Evolutionary conservation across 306 rosid species (phyloP), one percentile per base, ranked within the genome.

Genomic region (Cyclanthera cordifolia): DNA sequence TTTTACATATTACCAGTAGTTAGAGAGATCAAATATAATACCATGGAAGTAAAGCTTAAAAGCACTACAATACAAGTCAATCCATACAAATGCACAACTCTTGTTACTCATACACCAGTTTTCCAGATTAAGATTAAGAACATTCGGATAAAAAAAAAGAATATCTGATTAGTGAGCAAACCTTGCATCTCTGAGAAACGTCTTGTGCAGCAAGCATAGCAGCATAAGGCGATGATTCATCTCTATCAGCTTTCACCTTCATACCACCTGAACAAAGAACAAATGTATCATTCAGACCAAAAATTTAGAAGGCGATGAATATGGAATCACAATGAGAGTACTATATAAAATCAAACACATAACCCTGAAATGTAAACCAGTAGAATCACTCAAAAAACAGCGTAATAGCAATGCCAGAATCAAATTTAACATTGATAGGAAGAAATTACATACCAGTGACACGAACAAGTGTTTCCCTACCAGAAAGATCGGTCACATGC

Each of bases 181-280:
- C 95, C 95, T 88, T 91, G 92, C 95, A 87, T 61, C 95, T 79
- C 15, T 83, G 73, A 67, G 96, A 80, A 75, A 91, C 96, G 79
- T 91, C 97, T 27, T 87, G 97, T 0, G 97, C 96, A 1, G 96
- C 96, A 85, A 91, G 91, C 97, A 91, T 88, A 49, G 97, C 96
- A 10, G 95, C 97, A 70, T 91, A 91, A 0, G 97, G 97, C 3
- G 96, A 88, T 6, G 97, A 91, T 64, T 91, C 97, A 69, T 91
- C 97, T 70, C 96, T 80, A 68, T 88, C 96, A 17, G 95, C 97
- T 41, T 91, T 91, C 63, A 88, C 96, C 87, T 91, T 91, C 97
- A 91, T 91, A 14, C 97, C 97, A 75, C 96, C 96, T 91, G 60
- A 16, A 32, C 74, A 25, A 17, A 9, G 15, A 52, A 66, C 4